phyloP scores from a whole-genome alignment of 2,329 filamentous ascomycete species.

The Fusarium proliferatum region DNA sequence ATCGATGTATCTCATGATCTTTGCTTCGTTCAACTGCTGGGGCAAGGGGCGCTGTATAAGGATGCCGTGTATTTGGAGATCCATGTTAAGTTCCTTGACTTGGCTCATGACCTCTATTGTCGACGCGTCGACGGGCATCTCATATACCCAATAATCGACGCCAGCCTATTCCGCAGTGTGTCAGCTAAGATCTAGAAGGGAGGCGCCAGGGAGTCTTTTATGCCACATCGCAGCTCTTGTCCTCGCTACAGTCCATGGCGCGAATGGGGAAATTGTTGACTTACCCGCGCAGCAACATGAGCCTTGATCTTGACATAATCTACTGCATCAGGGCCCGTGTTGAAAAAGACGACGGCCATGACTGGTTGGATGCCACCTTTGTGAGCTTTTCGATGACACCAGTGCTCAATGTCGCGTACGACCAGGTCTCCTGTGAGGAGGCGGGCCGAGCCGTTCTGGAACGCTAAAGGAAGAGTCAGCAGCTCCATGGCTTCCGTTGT shows the following conservation, averaged over 20 bases:
- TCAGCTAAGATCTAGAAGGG: rapidly evolving
- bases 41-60: neutral
- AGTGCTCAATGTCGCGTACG: neutral
- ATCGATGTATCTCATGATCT: neutral
- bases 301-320: neutral
- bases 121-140: neutral
- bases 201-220: neutral
- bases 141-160: neutral
- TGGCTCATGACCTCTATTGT: neutral
- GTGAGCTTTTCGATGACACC: neutral
- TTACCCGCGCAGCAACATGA: neutral
- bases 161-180: rapidly evolving
- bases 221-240: neutral
- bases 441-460: rapidly evolving
- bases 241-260: neutral
- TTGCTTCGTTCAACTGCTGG: neutral
- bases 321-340: neutral
- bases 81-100: neutral
- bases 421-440: neutral
- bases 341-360: rapidly evolving
- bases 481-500: neutral
- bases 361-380: neutral
- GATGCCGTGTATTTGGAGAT: neutral
- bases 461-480: rapidly evolving
- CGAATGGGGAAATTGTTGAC: neutral